These are phyloP conservation scores for Huiozyma sinensis DNA, from an alignment of 805 yeast species.

Conservation along the genomic window DNA sequence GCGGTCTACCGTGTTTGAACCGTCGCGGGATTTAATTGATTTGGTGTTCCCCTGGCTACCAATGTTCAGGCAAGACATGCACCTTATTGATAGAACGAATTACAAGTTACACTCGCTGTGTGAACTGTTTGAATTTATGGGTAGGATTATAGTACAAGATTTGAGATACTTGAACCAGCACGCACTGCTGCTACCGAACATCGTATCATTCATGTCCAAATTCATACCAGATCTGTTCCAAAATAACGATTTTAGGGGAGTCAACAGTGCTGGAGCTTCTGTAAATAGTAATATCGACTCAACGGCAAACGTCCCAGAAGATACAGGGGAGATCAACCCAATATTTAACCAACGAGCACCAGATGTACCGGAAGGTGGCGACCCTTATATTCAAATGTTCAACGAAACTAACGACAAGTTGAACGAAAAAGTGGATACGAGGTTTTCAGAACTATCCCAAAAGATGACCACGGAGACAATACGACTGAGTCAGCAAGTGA, in stretches of 20 bases:
- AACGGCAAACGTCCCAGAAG: not conserved
- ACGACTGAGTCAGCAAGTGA: conserved; percentile 22
- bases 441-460: conserved; percentile 16
- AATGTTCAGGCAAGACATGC: conserved; percentile 19
- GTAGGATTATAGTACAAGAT: conserved; percentile 23
- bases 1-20: conserved; percentile 16
- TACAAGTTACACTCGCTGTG: conserved; percentile 24
- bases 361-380: too few relatives aligned
- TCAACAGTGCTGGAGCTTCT: not conserved
- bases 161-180: conserved; percentile 18
- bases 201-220: conserved; percentile 19
- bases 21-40: conserved; percentile 15
- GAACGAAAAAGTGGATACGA: conserved; percentile 1
- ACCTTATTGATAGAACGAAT: conserved; percentile 22
- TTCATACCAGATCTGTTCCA: conserved; percentile 23
- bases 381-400: too few relatives aligned
- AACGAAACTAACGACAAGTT: too few relatives aligned
- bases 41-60: conserved; percentile 26
- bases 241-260: conserved; percentile 13
- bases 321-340: not conserved
- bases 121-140: conserved; percentile 27
- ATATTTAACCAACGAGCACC: too few relatives aligned
- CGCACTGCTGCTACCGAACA: conserved; percentile 18
- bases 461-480: conserved; percentile 24
- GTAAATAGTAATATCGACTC: not conserved